Base-by-base conservation (phyloP, 2,329 filamentous ascomycete genomes). In the Rugonectria rugulosa region DNA sequence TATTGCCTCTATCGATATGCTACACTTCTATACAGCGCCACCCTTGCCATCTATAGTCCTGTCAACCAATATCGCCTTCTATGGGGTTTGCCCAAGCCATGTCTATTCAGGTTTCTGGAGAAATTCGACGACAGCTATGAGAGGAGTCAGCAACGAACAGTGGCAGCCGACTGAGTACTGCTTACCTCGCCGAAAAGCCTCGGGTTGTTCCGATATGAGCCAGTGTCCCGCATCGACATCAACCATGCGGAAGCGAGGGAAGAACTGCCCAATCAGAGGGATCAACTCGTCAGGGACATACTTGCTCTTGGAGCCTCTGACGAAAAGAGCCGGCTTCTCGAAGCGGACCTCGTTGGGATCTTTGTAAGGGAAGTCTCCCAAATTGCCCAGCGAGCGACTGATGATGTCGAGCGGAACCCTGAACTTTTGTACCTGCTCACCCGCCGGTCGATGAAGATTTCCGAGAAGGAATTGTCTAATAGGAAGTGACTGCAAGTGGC, bases 391-490 rank as follows among this genome's bases (percentile, higher is more conserved):
- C 0, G 87, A 81, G 42, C 81, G 79, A 4, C 81, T 87, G 0
- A 99, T 78, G 3, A 85, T 87, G 41, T 83, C 80, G 10, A 99
- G 77, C 0, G 95, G 94, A 3, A 98, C 86, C 23, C 91, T 85
- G 75, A 95, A 97, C 65, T 84, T 87, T 65, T 89, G 83, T 3
- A 78, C 78, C 26, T 82, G 79, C 45, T 80, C 76, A 14, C 72
- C 75, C 8, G 64, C 34, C 0, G 81, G 78, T 5, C 87, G 84
- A 63, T 89, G 75, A 32, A 98, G 79, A 70, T 98, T 99, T 10
- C 90, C 91, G 1, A 99, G 84, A 14, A 99, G 83, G 73, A 98
- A 99, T 70, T 97, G 93, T 3, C 95, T 88, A 63, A 99, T 88
- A 0, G 87, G 79, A 5, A 96, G 73, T 12, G 88, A 86, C 79